phyloP scores from a whole-genome alignment of 192 early-diverging fungal species.

The Gonapodya prolifera region DNA sequence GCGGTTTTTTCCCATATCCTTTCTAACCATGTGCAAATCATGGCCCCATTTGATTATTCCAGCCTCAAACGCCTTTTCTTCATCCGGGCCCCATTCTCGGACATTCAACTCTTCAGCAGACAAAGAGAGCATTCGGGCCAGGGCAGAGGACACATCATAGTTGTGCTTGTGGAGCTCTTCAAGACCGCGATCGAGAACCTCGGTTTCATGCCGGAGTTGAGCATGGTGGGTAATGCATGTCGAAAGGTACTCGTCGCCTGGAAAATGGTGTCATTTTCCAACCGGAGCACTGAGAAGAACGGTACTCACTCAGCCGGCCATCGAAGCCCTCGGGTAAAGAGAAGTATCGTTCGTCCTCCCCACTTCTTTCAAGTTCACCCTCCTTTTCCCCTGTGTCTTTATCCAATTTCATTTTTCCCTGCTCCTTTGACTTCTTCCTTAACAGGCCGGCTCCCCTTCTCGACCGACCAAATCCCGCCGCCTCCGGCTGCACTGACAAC shows the following conservation, averaged over 20 bases:
- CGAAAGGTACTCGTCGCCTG: background rate
- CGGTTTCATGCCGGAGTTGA: slow-evolving; percentile 10
- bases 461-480: background rate
- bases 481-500: background rate
- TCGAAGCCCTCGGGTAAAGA: background rate
- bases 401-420: background rate
- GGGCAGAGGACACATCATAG: slow-evolving; percentile 44
- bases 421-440: background rate
- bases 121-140: slow-evolving; percentile 30
- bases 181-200: slow-evolving; percentile 52
- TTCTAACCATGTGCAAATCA: slow-evolving; percentile 44
- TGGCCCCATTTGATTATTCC: slow-evolving; percentile 47
- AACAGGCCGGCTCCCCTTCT: background rate
- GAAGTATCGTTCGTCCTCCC: background rate
- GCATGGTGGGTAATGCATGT: background rate
- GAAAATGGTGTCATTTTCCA: background rate
- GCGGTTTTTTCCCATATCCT: slow-evolving; percentile 26
- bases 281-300: background rate
- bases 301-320: background rate
- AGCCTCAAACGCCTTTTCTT: slow-evolving; percentile 44
- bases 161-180: slow-evolving; percentile 27
- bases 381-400: background rate
- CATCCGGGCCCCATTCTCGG: slow-evolving; percentile 38
- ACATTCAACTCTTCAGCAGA: slow-evolving; percentile 34
- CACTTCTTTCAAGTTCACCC: background rate